Evolutionary conservation across 2,329 filamentous ascomycete species (phyloP), one percentile per base, ranked within the genome.

Genomic region (Allantophomopsis cytisporea): DNA sequence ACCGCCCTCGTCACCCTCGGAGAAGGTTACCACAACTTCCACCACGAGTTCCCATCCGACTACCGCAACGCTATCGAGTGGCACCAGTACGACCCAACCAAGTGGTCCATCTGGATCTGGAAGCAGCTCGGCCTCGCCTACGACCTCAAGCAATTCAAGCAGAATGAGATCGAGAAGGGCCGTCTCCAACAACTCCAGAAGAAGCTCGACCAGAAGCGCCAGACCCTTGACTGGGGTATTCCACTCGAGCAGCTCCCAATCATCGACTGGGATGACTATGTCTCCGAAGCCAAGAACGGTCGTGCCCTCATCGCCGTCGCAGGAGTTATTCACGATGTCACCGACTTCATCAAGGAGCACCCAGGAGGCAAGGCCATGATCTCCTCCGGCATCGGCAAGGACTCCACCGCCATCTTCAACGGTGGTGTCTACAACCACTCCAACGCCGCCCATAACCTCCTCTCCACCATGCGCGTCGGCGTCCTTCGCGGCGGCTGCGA

Each of bases 1-100:
- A 89, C 84, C 21, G 84, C 84, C 20, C 64, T 89, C n/a, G 76
- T 85, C 50, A 91, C 84, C 31, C 79, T 91, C 17, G 84, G 84
- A 31, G 84, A 86, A 64, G 84, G 84, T 16, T 91, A 91, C 66
- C 84, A 89, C 73, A 91, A 89, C 71, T 91, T 91, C 72, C 84
- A 91, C 66, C 84, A 91, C 69, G 83, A 91, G 61, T 91, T 91
- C 64, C 84, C 84, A 39, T 87, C 83, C n/a, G 84, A 91, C 62
- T 91, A 89, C 74, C 82, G 84, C 57, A 91, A 91, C 59, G 84
- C 83, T 45, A 88, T 89, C 49, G 69, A 84, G 62, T 91, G 84
- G 83, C 80, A 76, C 64, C 84, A 89, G 63, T 91, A 89, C 54
- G 84, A 91, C 60, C 84, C 84, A 31, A 91, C 84, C 59, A 91